Percentiles rank a stretch among this genome's conserved stretches.
Conservation (phyloP, 2,329 filamentous ascomycete genomes). For the Aphanocladium album region DNA sequence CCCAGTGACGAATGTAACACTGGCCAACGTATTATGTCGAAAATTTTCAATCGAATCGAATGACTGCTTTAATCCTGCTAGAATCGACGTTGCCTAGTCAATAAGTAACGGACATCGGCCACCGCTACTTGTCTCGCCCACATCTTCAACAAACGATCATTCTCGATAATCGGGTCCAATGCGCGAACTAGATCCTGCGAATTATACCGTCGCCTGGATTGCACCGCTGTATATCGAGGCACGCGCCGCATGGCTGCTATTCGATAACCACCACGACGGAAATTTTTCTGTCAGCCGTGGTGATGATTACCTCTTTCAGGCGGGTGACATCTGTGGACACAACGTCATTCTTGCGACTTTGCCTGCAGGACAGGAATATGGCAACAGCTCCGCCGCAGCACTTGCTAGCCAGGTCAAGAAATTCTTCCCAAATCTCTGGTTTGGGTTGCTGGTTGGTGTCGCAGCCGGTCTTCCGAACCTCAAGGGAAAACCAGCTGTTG, state of each 20-base stretch:
- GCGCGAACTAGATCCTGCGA: slow-evolving; percentile 12
- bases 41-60: too few relatives aligned
- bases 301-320: slow-evolving; percentile 32
- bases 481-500: slow-evolving; percentile 18
- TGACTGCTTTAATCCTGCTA: too few relatives aligned
- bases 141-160: not conserved
- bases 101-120: too few relatives aligned
- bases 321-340: slow-evolving; percentile 31
- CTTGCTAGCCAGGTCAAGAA: slow-evolving; percentile 29
- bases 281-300: slow-evolving; percentile 26
- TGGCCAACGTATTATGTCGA: too few relatives aligned
- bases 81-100: too few relatives aligned
- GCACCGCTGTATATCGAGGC: slow-evolving; percentile 25
- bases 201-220: slow-evolving; percentile 28
- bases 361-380: slow-evolving; percentile 28
- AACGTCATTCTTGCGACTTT: slow-evolving; percentile 31
- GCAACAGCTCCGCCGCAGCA: slow-evolving; percentile 27
- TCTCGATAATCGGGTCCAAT: not conserved
- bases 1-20: too few relatives aligned
- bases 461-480: slow-evolving; percentile 29
- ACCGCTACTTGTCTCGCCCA: too few relatives aligned
- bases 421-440: slow-evolving; percentile 31
- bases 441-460: slow-evolving; percentile 31
- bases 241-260: slow-evolving; percentile 27
- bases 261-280: slow-evolving; percentile 29